These are phyloP conservation scores for Cordyceps farinosa DNA, from an alignment of 2,329 filamentous ascomycete species.

Conservation along the genomic window DNA sequence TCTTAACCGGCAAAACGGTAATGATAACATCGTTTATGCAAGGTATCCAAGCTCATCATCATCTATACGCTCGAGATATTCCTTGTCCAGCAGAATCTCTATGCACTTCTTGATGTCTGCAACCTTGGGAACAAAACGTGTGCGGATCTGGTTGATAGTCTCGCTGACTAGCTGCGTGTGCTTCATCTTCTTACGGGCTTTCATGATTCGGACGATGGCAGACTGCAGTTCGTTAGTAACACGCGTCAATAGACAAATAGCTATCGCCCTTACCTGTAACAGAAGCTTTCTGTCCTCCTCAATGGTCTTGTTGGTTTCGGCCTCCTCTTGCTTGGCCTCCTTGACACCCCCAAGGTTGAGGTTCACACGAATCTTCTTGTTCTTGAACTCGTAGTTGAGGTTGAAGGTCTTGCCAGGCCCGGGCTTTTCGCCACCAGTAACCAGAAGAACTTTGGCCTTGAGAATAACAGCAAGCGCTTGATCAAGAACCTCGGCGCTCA, in stretches of 20 bases:
- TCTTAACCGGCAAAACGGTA: background rate
- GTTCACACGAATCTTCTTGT: slow-evolving; percentile 97
- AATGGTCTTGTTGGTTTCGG: slow-evolving; percentile 98
- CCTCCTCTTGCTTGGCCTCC: slow-evolving; percentile 92
- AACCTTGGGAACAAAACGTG: slow-evolving; percentile 88
- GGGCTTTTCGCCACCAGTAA: slow-evolving; percentile 66
- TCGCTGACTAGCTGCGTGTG: slow-evolving; percentile 91
- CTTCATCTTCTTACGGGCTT: slow-evolving; percentile 98
- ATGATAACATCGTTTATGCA: slow-evolving; percentile 50
- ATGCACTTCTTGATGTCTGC: slow-evolving; percentile 99
- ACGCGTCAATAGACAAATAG: background rate
- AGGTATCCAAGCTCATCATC: slow-evolving; percentile 94
- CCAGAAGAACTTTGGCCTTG: slow-evolving; percentile 84
- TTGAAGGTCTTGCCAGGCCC: slow-evolving; percentile 74
- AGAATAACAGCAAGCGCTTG: slow-evolving; percentile 81
- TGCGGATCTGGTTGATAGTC: slow-evolving; percentile 91
- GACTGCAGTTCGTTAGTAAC: slow-evolving; percentile 58
- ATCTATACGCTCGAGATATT: slow-evolving; percentile 93
- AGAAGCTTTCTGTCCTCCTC: slow-evolving; percentile 96
- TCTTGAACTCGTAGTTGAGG: slow-evolving; percentile 94
- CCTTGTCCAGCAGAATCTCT: slow-evolving; percentile 96
- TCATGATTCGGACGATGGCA: slow-evolving; percentile 99
- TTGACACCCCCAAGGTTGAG: slow-evolving; percentile 92
- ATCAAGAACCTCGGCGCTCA: slow-evolving; percentile 80
- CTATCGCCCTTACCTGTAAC: slow-evolving; percentile 71